Conservation (phyloP, 2,329 filamentous ascomycete species). For the Xylaria sp. region DNA sequence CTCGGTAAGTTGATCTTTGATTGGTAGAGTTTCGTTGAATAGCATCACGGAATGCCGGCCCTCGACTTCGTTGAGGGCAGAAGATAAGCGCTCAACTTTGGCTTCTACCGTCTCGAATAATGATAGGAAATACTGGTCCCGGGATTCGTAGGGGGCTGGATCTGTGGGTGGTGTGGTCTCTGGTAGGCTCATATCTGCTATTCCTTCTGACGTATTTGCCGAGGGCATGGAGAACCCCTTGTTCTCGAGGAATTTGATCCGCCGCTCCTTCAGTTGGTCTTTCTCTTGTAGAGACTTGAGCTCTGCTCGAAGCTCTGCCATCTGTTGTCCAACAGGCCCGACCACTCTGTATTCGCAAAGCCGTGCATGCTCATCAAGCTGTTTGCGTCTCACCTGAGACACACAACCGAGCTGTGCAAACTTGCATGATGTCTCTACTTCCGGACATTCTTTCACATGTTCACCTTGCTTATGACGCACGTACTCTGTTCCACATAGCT, state of each 20-base stretch:
- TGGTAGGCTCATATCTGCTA: slow-evolving; percentile 44
- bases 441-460: slow-evolving; percentile 61
- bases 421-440: slow-evolving; percentile 56
- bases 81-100: slow-evolving; percentile 67
- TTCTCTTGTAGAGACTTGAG: slow-evolving; percentile 57
- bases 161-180: slow-evolving; percentile 43
- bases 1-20: slow-evolving; percentile 72
- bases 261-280: slow-evolving; percentile 55
- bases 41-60: slow-evolving; percentile 70
- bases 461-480: slow-evolving; percentile 58
- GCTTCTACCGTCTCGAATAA: slow-evolving; percentile 64
- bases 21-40: slow-evolving; percentile 69
- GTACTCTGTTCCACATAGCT: slow-evolving; percentile 60
- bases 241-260: slow-evolving; percentile 57
- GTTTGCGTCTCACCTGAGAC: slow-evolving; percentile 53
- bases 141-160: slow-evolving; percentile 52
- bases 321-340: slow-evolving; percentile 59
- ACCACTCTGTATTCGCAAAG: slow-evolving; percentile 65
- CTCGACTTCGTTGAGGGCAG: slow-evolving; percentile 68
- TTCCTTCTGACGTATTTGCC: slow-evolving; percentile 41
- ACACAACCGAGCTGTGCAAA: slow-evolving; percentile 63
- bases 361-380: slow-evolving; percentile 58
- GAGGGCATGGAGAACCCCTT: slow-evolving; percentile 47
- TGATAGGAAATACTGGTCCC: slow-evolving; percentile 58
- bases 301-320: slow-evolving; percentile 62